A percentile compares a stretch with the other conserved stretches of the same genome.
phyloP scores from a whole-genome alignment of 768 basidiomycete species.

The Tylopilus rubrobrunneus region DNA sequence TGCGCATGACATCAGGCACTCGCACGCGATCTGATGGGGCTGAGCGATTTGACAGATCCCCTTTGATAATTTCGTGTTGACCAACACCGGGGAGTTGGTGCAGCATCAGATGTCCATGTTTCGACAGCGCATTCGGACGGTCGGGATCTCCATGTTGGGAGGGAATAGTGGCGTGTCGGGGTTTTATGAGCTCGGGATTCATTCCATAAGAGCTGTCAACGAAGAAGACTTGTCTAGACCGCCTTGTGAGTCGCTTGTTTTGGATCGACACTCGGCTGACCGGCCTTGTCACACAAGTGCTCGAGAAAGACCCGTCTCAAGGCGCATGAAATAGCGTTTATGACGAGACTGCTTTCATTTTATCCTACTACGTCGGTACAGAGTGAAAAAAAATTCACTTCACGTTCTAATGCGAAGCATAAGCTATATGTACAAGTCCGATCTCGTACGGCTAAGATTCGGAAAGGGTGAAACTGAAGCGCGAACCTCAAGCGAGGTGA shows the following conservation, averaged over 20 bases:
- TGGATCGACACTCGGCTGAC: background rate
- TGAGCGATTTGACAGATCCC: slow-evolving; percentile 59
- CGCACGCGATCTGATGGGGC: background rate
- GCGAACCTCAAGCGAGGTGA: slow-evolving; percentile 5
- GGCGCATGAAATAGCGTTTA: slow-evolving; percentile 14
- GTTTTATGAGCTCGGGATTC: slow-evolving; percentile 77
- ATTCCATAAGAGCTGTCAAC: slow-evolving; percentile 78
- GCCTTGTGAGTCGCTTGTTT: slow-evolving; percentile 23
- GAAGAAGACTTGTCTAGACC: slow-evolving; percentile 52
- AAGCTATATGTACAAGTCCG: slow-evolving; percentile 27
- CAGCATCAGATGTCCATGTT: slow-evolving; percentile 73
- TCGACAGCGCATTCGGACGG: slow-evolving; percentile 66
- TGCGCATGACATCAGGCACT: slow-evolving; percentile 35
- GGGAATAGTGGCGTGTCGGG: slow-evolving; percentile 76
- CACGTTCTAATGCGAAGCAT: slow-evolving; percentile 12
- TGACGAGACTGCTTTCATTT: background rate
- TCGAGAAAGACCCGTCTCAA: slow-evolving; percentile 26
- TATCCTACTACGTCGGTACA: slow-evolving; percentile 3
- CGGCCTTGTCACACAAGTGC: slow-evolving; percentile 5
- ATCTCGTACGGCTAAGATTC: slow-evolving; percentile 6
- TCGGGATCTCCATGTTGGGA: slow-evolving; percentile 86
- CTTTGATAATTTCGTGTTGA: slow-evolving; percentile 68
- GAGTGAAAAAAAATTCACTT: too few species aligned
- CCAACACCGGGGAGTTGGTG: slow-evolving; percentile 68
- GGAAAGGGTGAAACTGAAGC: slow-evolving; percentile 4